Conservation (phyloP, 2,329 filamentous ascomycete genomes). For the Sporothrix euskadiensis region DNA sequence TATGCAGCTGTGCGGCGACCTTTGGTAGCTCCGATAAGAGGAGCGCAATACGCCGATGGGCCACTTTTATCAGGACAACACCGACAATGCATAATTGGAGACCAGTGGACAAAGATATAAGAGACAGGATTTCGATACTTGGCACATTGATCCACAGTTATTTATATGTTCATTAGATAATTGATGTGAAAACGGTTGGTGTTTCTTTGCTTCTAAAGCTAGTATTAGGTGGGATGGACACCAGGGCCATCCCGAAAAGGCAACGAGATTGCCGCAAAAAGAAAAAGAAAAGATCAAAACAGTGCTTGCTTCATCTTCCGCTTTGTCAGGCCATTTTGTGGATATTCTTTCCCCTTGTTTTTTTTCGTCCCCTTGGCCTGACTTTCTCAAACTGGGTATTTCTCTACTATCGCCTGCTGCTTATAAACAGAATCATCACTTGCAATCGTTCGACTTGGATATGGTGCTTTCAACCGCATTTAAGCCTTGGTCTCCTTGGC, state of each 20-base stretch:
- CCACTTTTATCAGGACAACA: not conserved
- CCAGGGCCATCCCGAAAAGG: not conserved
- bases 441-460: not conserved
- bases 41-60: constrained; percentile 8
- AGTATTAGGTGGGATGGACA: constrained; percentile 17
- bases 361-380: not conserved
- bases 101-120: not conserved
- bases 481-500: constrained; percentile 23
- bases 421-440: not conserved
- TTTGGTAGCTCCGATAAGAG: constrained; percentile 10
- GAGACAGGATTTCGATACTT: not conserved
- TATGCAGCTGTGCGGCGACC: not conserved
- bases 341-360: not conserved
- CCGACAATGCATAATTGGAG: not conserved
- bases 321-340: not conserved
- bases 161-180: not conserved
- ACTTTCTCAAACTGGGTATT: constrained; percentile 24
- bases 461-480: not conserved
- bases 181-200: not conserved
- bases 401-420: not conserved
- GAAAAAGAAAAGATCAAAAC: constrained; percentile 20
- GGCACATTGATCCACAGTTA: not conserved
- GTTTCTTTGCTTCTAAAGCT: constrained; percentile 5
- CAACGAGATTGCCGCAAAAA: not conserved
- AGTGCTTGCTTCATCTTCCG: constrained; percentile 20